These are phyloP conservation scores for Eremochloa ophiuroides DNA, from an alignment of 176 grass and related monocot species.

Conservation along the genomic window DNA sequence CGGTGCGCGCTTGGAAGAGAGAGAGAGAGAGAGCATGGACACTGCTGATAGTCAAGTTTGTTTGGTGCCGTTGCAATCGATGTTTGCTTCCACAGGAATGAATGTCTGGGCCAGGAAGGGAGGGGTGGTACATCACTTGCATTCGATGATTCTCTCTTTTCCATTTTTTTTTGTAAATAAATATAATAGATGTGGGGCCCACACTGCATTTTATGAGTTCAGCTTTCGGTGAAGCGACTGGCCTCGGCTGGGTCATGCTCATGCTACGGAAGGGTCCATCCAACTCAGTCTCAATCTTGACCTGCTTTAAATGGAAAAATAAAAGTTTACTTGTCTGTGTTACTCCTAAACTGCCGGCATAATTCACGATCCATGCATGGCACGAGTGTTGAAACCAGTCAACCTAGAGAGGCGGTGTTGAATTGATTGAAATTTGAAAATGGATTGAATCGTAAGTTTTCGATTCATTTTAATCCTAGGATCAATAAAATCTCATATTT, in stretches of 20 bases:
- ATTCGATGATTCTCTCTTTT: not conserved
- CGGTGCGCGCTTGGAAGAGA: not conserved
- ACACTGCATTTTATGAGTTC: not conserved
- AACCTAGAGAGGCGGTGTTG: no score
- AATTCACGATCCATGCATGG: no score
- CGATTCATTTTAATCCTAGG: no score
- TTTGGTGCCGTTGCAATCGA: conserved; percentile 11
- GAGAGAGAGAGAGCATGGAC: not conserved
- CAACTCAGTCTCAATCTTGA: not conserved
- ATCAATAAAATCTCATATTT: no score
- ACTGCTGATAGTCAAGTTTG: not conserved
- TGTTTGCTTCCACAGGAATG: conserved; percentile 26
- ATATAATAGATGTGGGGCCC: not conserved
- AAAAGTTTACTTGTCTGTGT: no score
- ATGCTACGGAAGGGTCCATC: not conserved
- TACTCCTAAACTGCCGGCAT: no score
- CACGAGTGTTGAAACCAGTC: no score
- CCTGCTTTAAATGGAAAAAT: not conserved
- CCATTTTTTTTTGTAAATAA: not conserved
- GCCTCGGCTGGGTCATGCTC: not conserved
- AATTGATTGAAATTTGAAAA: no score
- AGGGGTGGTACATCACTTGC: not conserved
- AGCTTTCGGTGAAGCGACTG: conserved; percentile 15
- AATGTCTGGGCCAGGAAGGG: not conserved
- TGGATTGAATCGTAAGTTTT: no score